Conservation (phyloP, 2,329 filamentous ascomycete species). For the Colletotrichum magnum region DNA sequence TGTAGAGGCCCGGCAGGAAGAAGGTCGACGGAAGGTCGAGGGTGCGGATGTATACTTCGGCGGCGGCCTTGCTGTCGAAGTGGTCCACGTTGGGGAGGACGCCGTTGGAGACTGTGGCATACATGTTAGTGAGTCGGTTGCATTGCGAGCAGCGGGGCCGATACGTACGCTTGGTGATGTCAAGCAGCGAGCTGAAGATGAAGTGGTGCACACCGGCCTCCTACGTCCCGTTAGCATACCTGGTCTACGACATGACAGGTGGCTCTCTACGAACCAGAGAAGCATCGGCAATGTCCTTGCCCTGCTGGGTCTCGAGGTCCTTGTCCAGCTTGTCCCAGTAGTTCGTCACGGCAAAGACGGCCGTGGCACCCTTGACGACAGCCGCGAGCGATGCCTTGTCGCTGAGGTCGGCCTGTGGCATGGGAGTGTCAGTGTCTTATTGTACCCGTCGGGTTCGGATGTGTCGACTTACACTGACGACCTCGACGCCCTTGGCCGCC, state of each 20-base stretch:
- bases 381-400: slow-evolving; percentile 58
- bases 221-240: slow-evolving; percentile 31
- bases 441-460: not conserved
- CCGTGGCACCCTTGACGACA: slow-evolving; percentile 61
- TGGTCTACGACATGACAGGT: not conserved
- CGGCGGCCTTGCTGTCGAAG: slow-evolving; percentile 71
- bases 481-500: slow-evolving; percentile 60
- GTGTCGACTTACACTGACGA: slow-evolving; percentile 57
- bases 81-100: slow-evolving; percentile 59
- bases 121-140: slow-evolving; percentile 20
- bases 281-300: slow-evolving; percentile 63
- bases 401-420: slow-evolving; percentile 61
- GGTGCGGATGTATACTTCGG: slow-evolving; percentile 67
- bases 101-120: slow-evolving; percentile 53
- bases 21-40: slow-evolving; percentile 64
- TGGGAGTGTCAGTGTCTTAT: not conserved
- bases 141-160: not conserved
- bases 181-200: slow-evolving; percentile 59
- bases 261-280: slow-evolving; percentile 57
- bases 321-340: slow-evolving; percentile 62
- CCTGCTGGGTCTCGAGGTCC: slow-evolving; percentile 59
- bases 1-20: slow-evolving; percentile 67
- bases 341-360: slow-evolving; percentile 68
- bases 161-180: slow-evolving; percentile 55
- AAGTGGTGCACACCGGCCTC: slow-evolving; percentile 58